Base-by-base conservation (phyloP, 805 yeast genomes). In the Kregervanrija pseudodelftensis region DNA sequence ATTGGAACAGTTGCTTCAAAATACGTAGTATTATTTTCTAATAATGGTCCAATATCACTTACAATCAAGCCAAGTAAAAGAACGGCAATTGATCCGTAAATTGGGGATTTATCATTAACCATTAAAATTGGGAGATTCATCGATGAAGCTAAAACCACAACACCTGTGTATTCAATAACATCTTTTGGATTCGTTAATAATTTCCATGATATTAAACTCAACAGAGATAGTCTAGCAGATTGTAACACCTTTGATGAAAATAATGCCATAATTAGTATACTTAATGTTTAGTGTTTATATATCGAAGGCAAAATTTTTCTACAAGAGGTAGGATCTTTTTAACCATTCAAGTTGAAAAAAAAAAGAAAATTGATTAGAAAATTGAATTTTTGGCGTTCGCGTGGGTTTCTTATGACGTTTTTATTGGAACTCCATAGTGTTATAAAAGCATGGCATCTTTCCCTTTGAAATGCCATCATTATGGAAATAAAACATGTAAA, bases 1-100 rank as follows among this genome's bases (percentile, higher is more conserved):
- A 73, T 52, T 9, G 89, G 87, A 2, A 81, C 76, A 10, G 79
- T 57, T 0, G 80, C 68, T 51, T 80, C 82, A 54, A 83, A 82
- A 59, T 75, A 80, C 22, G 51, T 48, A 10, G 45, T 41, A 42
- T 74, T 74, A 11, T 57, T 60, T 38, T 66, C 77, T 15, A 76
- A 41, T 37, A 80, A 59, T n/a, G 88, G 85, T 12, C 80, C 65
- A 38, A 82, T 53, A 60, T 84, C 93, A 22, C 67, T 56, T 4
- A 79, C 8, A 0, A 78, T 77, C 37, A 70, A 51, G 3, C 73
- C 50, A 0, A 65, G 60, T 17, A 81, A 59, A 15, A 79, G 52
- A 3, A 78, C 44, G 2, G 79, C 70, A 34, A 79, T 54, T 1
- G 74, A 41, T 1, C 86, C 85, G 48, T 63, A 64, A 8, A 63